Evolutionary conservation across 208 protist species (phyloP).

Genomic region (Leishmania tarentolae): DNA sequence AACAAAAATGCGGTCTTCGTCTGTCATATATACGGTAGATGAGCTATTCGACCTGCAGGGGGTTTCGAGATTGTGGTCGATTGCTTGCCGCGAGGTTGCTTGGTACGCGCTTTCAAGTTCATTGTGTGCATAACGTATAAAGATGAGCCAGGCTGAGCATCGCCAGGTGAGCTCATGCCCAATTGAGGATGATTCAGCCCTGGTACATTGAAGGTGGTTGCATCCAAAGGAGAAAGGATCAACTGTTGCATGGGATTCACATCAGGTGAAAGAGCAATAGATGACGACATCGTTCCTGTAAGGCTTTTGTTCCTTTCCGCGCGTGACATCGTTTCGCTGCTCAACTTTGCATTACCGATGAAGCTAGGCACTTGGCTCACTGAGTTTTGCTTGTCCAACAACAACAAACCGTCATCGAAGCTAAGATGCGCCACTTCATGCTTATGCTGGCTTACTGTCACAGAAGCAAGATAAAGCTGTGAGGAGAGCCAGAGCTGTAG

Average conservation of each 20-base stretch:
- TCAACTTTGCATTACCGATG: not conserved
- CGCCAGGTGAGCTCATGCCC: not conserved
- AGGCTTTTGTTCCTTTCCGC: not conserved
- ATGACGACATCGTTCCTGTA: not conserved
- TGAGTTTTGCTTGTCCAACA: not conserved
- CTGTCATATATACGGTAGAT: conserved; percentile 3
- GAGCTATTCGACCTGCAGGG: not conserved
- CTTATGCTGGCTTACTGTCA: not conserved
- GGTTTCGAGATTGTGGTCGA: not conserved
- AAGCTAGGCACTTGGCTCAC: not conserved
- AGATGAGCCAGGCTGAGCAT: not conserved
- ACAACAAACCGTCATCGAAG: not conserved
- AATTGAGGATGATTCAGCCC: not conserved
- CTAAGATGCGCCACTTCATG: not conserved
- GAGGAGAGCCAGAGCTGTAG: conserved; percentile 1
- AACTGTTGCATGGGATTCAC: not conserved
- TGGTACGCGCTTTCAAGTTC: not conserved
- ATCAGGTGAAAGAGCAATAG: not conserved
- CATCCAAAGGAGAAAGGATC: not conserved
- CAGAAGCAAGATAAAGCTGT: not conserved
- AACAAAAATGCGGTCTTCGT: not conserved
- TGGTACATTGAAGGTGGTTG: not conserved
- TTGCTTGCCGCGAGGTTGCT: not conserved
- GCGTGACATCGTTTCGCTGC: not conserved
- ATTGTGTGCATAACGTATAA: conserved; percentile 6